These are phyloP conservation scores for Coemansia sp. DNA, from an alignment of 192 early-diverging fungal genomes.

Conservation along the genomic window DNA sequence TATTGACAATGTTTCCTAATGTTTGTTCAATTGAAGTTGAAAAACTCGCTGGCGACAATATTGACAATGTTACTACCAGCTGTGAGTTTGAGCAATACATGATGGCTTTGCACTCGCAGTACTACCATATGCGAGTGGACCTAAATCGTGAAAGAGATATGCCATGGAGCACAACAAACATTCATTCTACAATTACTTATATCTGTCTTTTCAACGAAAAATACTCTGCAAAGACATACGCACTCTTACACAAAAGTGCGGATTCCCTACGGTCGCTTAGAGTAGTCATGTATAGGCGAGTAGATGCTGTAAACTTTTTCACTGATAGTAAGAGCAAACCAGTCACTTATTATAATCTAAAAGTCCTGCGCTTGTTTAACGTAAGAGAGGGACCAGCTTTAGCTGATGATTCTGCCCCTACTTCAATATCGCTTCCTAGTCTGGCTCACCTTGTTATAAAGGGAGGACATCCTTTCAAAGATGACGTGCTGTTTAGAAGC, in stretches of 20 bases:
- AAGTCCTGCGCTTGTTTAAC: background rate
- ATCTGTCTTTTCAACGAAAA: background rate
- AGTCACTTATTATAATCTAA: background rate
- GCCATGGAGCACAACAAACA: background rate
- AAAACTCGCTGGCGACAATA: background rate
- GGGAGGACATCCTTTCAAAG: background rate
- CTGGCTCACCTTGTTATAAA: background rate
- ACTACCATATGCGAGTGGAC: background rate
- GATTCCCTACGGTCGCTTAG: background rate
- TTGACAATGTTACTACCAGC: background rate
- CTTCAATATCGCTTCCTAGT: background rate
- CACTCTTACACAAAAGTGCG: background rate
- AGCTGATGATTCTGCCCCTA: background rate
- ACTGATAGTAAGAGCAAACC: background rate
- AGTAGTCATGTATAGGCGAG: background rate
- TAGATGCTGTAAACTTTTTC: background rate
- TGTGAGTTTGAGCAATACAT: slow-evolving; percentile 1
- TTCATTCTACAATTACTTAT: background rate
- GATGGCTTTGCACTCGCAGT: background rate
- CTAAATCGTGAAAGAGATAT: background rate
- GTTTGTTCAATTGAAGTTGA: background rate
- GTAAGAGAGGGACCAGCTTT: background rate
- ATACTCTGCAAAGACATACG: background rate
- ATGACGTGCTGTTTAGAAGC: background rate
- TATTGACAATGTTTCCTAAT: slow-evolving; percentile 1